Evolutionary conservation across 345 rosid genomes (phyloP).

Genomic region (Camelina sativa): DNA sequence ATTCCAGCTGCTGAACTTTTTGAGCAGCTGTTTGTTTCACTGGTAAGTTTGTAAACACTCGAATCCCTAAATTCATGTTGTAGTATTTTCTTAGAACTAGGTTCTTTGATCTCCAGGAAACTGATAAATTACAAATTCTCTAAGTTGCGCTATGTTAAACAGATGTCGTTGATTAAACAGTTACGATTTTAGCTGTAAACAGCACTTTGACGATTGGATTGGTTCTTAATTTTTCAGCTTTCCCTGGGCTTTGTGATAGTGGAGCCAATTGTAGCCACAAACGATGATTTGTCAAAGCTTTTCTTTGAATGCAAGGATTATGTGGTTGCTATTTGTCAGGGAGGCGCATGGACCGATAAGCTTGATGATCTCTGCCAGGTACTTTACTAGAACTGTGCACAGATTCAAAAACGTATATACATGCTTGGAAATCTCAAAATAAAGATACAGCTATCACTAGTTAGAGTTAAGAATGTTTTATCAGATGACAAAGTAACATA

Average conservation of each 20-base stretch:
- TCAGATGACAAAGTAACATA: background rate
- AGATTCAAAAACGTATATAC: background rate
- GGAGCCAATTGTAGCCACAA: slow-evolving; percentile 60
- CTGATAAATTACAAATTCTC: slow-evolving; percentile 4
- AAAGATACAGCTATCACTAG: slow-evolving; percentile 16
- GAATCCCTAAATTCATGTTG: background rate
- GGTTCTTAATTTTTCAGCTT: slow-evolving; percentile 56
- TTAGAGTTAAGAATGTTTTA: background rate
- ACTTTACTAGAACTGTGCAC: slow-evolving; percentile 23
- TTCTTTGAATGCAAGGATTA: slow-evolving; percentile 88
- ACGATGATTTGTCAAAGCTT: slow-evolving; percentile 66
- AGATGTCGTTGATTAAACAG: slow-evolving; percentile 30
- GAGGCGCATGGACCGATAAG: slow-evolving; percentile 61
- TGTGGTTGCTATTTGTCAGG: slow-evolving; percentile 67
- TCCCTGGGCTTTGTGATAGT: slow-evolving; percentile 69
- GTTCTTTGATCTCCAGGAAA: slow-evolving; percentile 6
- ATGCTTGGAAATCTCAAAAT: slow-evolving; percentile 11
- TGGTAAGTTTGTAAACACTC: slow-evolving; percentile 55
- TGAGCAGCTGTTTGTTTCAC: slow-evolving; percentile 79
- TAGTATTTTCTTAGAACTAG: background rate
- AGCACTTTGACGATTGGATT: slow-evolving; percentile 15
- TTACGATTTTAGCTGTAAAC: slow-evolving; percentile 14
- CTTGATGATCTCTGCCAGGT: slow-evolving; percentile 89
- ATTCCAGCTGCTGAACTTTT: slow-evolving; percentile 73
- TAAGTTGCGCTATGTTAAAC: background rate